Conservation (phyloP, 495 filamentous ascomycete genomes). For the Thozetella sp. region DNA sequence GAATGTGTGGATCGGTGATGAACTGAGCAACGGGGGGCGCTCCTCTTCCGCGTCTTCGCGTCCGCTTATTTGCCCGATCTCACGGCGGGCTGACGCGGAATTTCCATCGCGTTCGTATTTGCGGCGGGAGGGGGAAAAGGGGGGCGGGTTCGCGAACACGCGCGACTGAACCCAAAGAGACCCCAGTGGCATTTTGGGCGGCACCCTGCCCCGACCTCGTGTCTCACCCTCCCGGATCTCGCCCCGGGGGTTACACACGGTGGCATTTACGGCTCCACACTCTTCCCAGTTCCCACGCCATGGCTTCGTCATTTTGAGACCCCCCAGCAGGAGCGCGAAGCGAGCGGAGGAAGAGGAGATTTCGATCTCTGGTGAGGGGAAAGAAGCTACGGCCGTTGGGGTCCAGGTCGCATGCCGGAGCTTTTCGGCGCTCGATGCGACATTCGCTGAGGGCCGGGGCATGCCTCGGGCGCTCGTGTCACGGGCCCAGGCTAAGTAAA, state of each 20-base stretch:
- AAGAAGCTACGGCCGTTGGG: background rate
- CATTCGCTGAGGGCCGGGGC: background rate
- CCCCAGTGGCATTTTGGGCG: background rate
- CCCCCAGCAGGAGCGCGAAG: background rate
- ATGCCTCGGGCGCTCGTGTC: background rate
- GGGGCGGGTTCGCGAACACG: background rate
- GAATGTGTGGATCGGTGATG: background rate
- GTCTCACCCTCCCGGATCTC: slow-evolving; percentile 1
- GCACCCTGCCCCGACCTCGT: background rate
- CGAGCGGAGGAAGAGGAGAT: background rate
- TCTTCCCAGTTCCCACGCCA: background rate
- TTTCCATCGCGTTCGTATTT: background rate
- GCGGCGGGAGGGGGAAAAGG: background rate
- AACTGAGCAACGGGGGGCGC: background rate
- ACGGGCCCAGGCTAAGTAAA: background rate
- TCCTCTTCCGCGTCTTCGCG: background rate
- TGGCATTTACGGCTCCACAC: background rate
- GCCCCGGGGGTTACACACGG: background rate
- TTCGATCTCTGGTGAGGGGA: background rate
- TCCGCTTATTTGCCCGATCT: background rate
- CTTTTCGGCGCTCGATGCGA: background rate
- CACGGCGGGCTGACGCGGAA: background rate
- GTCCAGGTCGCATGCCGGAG: background rate
- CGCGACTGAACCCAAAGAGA: background rate
- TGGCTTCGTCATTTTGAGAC: background rate